Percentiles rank a stretch among this genome's conserved stretches.
Evolutionary conservation across 2,329 filamentous ascomycete species (phyloP).

Genomic region (Pezicula neosporulosa): DNA sequence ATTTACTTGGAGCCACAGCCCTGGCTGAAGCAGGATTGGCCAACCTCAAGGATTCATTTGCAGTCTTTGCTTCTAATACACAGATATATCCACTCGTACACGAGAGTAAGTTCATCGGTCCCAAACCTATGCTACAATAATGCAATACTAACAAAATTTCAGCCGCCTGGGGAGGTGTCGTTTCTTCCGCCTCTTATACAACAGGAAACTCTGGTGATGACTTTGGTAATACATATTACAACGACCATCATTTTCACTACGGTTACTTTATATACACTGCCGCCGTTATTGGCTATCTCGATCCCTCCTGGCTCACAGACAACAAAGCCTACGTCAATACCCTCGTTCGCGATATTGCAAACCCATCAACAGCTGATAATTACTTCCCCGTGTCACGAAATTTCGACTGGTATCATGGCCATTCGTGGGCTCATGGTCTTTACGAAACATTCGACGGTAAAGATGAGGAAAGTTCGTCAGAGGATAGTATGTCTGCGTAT

Average conservation of each 20-base stretch:
- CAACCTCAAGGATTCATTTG: constrained; percentile 64
- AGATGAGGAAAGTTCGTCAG: constrained; percentile 83
- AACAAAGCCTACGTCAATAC: constrained; percentile 82
- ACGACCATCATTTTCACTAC: constrained; percentile 73
- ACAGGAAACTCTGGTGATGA: constrained; percentile 69
- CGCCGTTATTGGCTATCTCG: constrained; percentile 76
- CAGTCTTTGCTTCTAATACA: constrained; percentile 61
- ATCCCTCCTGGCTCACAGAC: constrained; percentile 66
- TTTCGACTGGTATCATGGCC: constrained; percentile 94
- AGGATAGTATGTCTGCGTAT: constrained; percentile 85
- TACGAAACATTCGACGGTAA: constrained; percentile 71
- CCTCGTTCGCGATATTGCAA: constrained; percentile 79
- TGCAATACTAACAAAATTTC: constrained; percentile 10
- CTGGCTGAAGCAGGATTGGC: constrained; percentile 55
- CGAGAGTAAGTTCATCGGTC: constrained; percentile 44
- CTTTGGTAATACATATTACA: constrained; percentile 89
- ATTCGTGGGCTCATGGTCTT: constrained; percentile 86
- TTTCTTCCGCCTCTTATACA: constrained; percentile 70
- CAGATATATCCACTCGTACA: constrained; percentile 66
- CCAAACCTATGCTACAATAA: neutral
- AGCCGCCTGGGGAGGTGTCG: constrained; percentile 75
- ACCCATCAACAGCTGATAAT: constrained; percentile 66
- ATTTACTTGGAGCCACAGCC: constrained; percentile 55
- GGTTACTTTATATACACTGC: constrained; percentile 89
- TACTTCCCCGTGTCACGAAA: constrained; percentile 78